Evolutionary conservation across 352 stramenopile species (phyloP), one percentile per base, ranked within the genome.

Genomic region (Phytopythium delawarense): DNA sequence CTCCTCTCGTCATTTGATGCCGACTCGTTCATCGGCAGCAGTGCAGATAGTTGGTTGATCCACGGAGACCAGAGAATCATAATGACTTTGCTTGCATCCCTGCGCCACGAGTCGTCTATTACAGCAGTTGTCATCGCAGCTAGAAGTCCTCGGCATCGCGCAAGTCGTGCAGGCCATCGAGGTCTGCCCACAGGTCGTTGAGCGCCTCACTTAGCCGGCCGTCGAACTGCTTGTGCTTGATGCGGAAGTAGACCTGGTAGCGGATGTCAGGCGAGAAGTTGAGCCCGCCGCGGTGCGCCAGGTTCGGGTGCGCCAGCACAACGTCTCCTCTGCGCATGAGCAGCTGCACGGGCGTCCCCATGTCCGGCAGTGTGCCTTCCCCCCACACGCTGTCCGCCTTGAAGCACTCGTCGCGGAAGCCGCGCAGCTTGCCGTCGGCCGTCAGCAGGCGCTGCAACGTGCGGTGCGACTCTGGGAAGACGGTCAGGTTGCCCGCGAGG

Each of bases 161-260:
- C 42, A 61, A 44, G 46, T 73, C 49, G n/a, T 64, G 60, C 20
- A 91, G 74, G 12, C 83, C 83, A 45, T 87, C 71, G 39, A 88
- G 70, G 58, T 91, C 81, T 7, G 70, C 67, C 62, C 68, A 93
- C 6, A 90, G 57, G 46, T 87, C 59, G 2, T 55, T 56, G 4
- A 11, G 21, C 11, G 70, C 72, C 7, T 64, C 37, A 4, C 62
- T 30, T 45, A 86, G 68, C 7, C 80, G 70, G 11, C 50, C 55
- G 20, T 75, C 63, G 44, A 91, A 69, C 21, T 76, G 61, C 20
- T 78, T 72, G 69, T 94, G 82, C 69, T 92, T 94, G 60, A 94
- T 75, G 30, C 84, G 84, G 49, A 92, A 92, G 78, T 92, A 92
- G 13, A 94, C 59, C 68, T 92, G 84, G 60, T 94, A 94, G 25